Evolutionary conservation across 768 basidiomycete species (phyloP).

Genomic region (Cystoderma amianthinum): DNA sequence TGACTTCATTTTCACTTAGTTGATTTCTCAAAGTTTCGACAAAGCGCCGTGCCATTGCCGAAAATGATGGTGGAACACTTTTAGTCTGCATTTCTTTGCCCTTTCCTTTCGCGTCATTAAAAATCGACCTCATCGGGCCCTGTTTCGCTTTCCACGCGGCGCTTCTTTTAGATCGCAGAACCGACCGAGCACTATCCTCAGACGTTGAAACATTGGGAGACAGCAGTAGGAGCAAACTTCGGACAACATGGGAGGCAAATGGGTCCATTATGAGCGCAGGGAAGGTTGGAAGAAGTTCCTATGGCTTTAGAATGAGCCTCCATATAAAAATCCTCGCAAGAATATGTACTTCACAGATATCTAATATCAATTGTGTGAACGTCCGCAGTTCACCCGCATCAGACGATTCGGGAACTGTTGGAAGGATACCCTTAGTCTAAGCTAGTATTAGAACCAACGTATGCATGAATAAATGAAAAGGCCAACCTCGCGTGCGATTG

Average conservation of each 20-base stretch:
- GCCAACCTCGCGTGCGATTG: slow-evolving; percentile 62
- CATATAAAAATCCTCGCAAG: no score
- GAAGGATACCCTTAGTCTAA: slow-evolving; percentile 50
- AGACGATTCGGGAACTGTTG: slow-evolving; percentile 36
- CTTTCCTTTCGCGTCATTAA: slow-evolving; percentile 38
- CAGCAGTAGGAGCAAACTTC: slow-evolving; percentile 74
- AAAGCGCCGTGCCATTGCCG: slow-evolving; percentile 31
- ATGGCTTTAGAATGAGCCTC: no score
- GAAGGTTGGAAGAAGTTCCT: slow-evolving; percentile 70
- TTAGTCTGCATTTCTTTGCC: slow-evolving; percentile 17
- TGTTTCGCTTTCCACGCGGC: slow-evolving; percentile 77
- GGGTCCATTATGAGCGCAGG: slow-evolving; percentile 70
- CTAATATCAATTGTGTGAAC: slow-evolving; percentile 54
- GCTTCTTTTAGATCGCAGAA: slow-evolving; percentile 80
- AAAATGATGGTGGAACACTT: slow-evolving; percentile 41
- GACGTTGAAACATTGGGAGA: slow-evolving; percentile 49
- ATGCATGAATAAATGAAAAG: background rate
- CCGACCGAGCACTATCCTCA: slow-evolving; percentile 26
- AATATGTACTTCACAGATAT: slow-evolving; percentile 61
- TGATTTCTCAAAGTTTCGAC: slow-evolving; percentile 45
- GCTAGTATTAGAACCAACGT: background rate
- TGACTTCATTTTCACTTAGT: slow-evolving; percentile 63
- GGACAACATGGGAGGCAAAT: slow-evolving; percentile 87
- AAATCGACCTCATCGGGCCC: slow-evolving; percentile 75
- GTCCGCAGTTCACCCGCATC: slow-evolving; percentile 63